Conservation (phyloP, 1,284 basidiomycete species). For the Cryptococcus sp. region DNA sequence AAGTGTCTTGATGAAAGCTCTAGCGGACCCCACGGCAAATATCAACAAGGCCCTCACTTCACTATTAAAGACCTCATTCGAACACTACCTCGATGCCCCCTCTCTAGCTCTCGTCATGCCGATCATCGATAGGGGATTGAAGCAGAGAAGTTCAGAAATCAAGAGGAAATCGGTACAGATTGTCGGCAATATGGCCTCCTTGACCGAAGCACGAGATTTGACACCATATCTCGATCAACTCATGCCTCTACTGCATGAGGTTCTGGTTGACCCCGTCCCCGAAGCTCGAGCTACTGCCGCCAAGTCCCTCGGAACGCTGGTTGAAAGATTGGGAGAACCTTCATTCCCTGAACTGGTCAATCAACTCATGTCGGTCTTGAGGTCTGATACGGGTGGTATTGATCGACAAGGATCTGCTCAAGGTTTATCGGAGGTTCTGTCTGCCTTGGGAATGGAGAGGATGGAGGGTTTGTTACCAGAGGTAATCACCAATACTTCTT, state of each 20-base stretch:
- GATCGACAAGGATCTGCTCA: constrained; percentile 96
- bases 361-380: constrained; percentile 81
- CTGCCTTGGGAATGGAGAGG: constrained; percentile 94
- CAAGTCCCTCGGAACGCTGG: constrained; percentile 93
- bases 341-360: constrained; percentile 96
- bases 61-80: constrained; percentile 90
- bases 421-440: constrained; percentile 91
- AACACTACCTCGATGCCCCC: constrained; percentile 97
- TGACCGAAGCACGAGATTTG: constrained; percentile 95
- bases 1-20: constrained; percentile 86
- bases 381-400: constrained; percentile 90
- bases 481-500: constrained; percentile 86
- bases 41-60: constrained; percentile 77
- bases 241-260: constrained; percentile 85
- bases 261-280: constrained; percentile 91
- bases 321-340: constrained; percentile 90
- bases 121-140: constrained; percentile 88
- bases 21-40: constrained; percentile 87
- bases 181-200: constrained; percentile 89
- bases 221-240: constrained; percentile 88
- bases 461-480: constrained; percentile 92
- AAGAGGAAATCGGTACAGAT: constrained; percentile 97
- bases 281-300: constrained; percentile 96
- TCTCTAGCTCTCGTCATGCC: constrained; percentile 96
- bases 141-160: constrained; percentile 85